Evolutionary conservation across 192 early-diverging fungal species (phyloP), one percentile per base, ranked within the genome.

Genomic region (Geranomyces variabilis): DNA sequence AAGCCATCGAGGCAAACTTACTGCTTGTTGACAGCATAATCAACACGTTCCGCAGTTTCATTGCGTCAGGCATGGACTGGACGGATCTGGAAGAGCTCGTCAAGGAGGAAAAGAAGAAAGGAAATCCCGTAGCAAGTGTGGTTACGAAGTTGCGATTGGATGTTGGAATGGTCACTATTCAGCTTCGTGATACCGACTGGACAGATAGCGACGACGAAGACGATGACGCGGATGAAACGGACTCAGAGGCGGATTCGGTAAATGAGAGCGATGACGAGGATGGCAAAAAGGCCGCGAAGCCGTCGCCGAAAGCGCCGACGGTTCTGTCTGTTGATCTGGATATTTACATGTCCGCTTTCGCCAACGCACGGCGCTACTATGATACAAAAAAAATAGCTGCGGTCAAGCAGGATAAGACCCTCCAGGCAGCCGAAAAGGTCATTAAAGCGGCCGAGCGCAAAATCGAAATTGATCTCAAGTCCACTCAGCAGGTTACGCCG

Each of bases 11-110:
- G 69, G 67, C 75, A 30, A 94, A 94, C 67, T 73, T 94, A 58
- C 86, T 90, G 33, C 80, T 90, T 71, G 94, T 96, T 0, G 97
- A 98, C 63, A 88, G 90, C 47, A 89, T 94, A 0, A 92, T 99
- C 60, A 77, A 86, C 67, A 90, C 96, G 48, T 90, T 96, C 68
- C 87, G 95, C 33, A 88, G 89, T 73, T 95, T 93, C 30, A 87
- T 97, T 8, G 93, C 93, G 8, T 87, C 87, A 26, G 93, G 94
- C 5, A 96, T 98, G 91, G 96, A 97, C 76, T 99, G 97, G 97
- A 83, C 84, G 65, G 97, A 99, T 76, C 81, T 99, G 7, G 91
- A 90, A 57, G 90, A 95, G 63, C 79, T 96, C 34, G 88, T 99
- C 1, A 78, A 82, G 31, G 92, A 95, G 34, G 94, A 98, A 72